Evolutionary conservation across 768 basidiomycete genomes (phyloP).

Genomic region (Fomitopsis pulvina): DNA sequence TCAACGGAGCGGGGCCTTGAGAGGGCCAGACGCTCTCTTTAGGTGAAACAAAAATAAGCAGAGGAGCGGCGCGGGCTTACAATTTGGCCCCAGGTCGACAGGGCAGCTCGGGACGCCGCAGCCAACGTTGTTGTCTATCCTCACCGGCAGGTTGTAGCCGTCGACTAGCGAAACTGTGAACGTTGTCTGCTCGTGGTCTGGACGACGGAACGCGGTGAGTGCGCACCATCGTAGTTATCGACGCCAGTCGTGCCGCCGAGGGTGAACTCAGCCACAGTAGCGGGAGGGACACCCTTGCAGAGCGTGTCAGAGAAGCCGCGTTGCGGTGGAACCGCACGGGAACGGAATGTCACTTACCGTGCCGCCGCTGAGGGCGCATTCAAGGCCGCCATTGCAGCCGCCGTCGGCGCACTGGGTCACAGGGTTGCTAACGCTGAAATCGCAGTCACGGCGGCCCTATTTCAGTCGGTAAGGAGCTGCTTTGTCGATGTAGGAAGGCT

Average conservation of each 20-base stretch:
- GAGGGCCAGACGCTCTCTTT: neutral
- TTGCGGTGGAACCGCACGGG: neutral
- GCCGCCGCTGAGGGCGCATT: conserved; percentile 29
- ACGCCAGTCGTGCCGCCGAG: conserved; percentile 19
- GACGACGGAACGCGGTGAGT: neutral
- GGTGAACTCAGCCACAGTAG: conserved; percentile 31
- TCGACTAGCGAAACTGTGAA: conserved; percentile 24
- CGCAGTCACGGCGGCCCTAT: conserved; percentile 32
- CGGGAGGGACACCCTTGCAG: conserved; percentile 27
- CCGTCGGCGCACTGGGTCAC: conserved; percentile 30
- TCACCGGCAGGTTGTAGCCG: conserved; percentile 29
- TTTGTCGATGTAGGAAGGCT: neutral
- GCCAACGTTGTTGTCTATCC: conserved; percentile 24
- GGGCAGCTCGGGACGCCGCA: conserved; percentile 29
- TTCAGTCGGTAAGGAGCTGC: neutral
- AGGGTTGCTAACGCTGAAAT: conserved; percentile 28
- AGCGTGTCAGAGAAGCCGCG: neutral
- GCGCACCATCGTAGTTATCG: conserved; percentile 27
- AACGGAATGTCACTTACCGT: conserved; percentile 21
- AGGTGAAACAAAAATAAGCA: neutral
- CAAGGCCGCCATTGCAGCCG: conserved; percentile 35
- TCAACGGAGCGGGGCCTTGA: conserved; percentile 27
- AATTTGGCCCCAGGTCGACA: conserved; percentile 30
- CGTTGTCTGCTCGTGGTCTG: neutral
- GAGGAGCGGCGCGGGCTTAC: conserved; percentile 20